Percentiles rank a stretch among this genome's conserved stretches.
Conservation (phyloP, 768 basidiomycete species). For the Gymnopilus junonius region DNA sequence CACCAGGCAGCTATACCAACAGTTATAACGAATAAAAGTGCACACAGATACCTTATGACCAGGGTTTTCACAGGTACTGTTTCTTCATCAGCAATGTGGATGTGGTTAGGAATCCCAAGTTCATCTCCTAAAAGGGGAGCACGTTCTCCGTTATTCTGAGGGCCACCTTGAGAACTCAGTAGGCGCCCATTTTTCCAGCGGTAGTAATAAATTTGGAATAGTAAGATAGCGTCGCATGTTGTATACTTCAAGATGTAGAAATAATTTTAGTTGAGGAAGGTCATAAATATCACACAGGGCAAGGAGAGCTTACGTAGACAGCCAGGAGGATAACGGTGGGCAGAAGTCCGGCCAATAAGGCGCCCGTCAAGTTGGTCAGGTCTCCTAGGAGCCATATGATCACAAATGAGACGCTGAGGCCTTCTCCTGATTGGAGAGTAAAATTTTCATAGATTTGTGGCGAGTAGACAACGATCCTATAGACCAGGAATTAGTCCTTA, state of each 20-base stretch:
- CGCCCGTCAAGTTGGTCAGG: constrained; percentile 75
- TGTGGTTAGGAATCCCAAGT: neutral
- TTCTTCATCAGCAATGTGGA: constrained; percentile 23
- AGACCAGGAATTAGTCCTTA: constrained; percentile 4
- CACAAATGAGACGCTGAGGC: constrained; percentile 83
- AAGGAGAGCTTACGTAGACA: constrained; percentile 68
- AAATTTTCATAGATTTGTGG: constrained; percentile 94
- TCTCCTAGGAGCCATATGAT: constrained; percentile 86
- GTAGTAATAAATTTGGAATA: constrained; percentile 93
- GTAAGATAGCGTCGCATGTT: constrained; percentile 78
- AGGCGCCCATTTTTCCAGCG: constrained; percentile 55
- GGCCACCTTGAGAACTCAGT: constrained; percentile 9
- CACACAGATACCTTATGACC: constrained; percentile 42
- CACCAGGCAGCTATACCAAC: constrained; percentile 71
- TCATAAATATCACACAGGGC: constrained; percentile 11
- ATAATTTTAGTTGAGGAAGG: constrained; percentile 19
- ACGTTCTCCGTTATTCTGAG: constrained; percentile 34
- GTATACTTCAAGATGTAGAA: constrained; percentile 64
- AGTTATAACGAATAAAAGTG: constrained; percentile 63
- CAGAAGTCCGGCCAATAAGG: constrained; percentile 71
- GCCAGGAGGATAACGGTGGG: constrained; percentile 92
- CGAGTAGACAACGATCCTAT: constrained; percentile 88
- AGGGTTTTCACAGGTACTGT: constrained; percentile 31
- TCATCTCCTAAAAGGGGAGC: constrained; percentile 37
- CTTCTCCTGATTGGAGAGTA: constrained; percentile 89